These are phyloP conservation scores for Colletotrichum tropicicola DNA, from an alignment of 2,329 filamentous ascomycete genomes.

Conservation along the genomic window DNA sequence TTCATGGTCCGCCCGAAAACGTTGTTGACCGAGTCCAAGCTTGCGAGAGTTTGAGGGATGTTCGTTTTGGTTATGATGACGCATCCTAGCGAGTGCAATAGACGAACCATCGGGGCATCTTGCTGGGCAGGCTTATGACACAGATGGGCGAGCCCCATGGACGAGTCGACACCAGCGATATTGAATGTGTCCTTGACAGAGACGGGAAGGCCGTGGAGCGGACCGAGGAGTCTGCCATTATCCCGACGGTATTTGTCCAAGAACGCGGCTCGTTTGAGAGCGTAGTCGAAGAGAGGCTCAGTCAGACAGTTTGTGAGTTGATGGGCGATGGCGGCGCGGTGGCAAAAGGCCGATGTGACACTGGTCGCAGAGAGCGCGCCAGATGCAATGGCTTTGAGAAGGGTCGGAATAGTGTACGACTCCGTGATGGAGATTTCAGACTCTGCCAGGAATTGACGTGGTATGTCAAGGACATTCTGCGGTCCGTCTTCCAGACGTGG, in stretches of 20 bases:
- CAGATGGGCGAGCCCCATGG: constrained; percentile 46
- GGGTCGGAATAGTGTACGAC: background rate
- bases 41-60: constrained; percentile 38
- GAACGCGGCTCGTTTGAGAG: constrained; percentile 54
- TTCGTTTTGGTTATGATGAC: constrained; percentile 33
- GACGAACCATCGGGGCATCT: constrained; percentile 38
- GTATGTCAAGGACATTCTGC: constrained; percentile 10
- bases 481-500: background rate
- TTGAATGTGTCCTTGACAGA: constrained; percentile 56
- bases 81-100: constrained; percentile 40
- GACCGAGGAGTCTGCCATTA: constrained; percentile 57
- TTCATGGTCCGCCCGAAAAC: constrained; percentile 27
- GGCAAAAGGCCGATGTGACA: constrained; percentile 18
- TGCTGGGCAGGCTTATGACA: constrained; percentile 41
- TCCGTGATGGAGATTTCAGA: constrained; percentile 17
- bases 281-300: constrained; percentile 60
- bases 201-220: constrained; percentile 70
- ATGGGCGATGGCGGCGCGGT: constrained; percentile 54
- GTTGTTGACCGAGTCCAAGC: constrained; percentile 28
- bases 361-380: background rate
- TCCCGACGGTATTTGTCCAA: constrained; percentile 55
- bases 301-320: constrained; percentile 64
- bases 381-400: background rate
- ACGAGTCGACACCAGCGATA: constrained; percentile 55
- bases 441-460: constrained; percentile 3